Percentiles rank a stretch among this genome's conserved stretches.
phyloP scores from a whole-genome alignment of 192 early-diverging fungal species.

The Podila horticola region DNA sequence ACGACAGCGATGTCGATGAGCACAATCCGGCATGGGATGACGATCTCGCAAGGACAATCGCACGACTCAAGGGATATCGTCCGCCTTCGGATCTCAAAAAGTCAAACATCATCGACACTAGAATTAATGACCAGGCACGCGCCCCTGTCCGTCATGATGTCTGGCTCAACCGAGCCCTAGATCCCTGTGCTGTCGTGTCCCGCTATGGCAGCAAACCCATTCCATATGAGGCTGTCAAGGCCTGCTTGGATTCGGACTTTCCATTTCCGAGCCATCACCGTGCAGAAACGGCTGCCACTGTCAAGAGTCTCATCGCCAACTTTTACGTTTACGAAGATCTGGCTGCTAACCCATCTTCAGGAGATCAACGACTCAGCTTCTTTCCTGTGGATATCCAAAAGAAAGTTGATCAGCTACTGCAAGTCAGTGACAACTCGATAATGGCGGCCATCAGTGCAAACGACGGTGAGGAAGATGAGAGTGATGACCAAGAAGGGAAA shows the following conservation, averaged over 20 bases:
- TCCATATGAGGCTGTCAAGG: constrained; percentile 20
- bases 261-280: constrained; percentile 10
- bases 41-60: neutral
- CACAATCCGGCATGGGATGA: neutral
- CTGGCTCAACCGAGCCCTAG: neutral
- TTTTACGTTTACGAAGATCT: constrained; percentile 42
- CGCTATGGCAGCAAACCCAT: neutral
- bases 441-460: neutral
- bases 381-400: constrained; percentile 10
- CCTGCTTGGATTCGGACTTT: constrained; percentile 19
- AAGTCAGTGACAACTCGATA: neutral
- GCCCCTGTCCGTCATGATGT: constrained; percentile 14
- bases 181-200: constrained; percentile 11
- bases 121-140: neutral
- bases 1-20: neutral
- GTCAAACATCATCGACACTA: neutral
- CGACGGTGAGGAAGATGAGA: neutral
- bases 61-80: too few species aligned
- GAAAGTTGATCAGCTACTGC: constrained; percentile 6
- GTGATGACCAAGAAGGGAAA: neutral
- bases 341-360: constrained; percentile 3
- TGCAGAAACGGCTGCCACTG: constrained; percentile 17
- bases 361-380: constrained; percentile 5
- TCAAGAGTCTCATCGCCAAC: constrained; percentile 18
- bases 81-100: neutral